Base-by-base conservation (phyloP, 148 eudicot genomes). In the Vaccinium macrocarpon region DNA sequence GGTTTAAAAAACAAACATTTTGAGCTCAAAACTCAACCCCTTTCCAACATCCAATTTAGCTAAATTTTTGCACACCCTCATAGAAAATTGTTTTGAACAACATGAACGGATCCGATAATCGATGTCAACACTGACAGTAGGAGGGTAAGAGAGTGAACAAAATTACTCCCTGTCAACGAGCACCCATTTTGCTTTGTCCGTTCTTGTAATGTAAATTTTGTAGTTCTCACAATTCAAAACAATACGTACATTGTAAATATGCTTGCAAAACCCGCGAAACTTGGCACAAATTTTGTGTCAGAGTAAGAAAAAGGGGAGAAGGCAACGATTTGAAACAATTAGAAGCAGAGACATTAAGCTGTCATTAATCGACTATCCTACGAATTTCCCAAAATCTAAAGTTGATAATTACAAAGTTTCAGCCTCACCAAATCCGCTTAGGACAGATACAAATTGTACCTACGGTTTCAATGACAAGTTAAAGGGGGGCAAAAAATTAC, bases 361-460 rank as follows among this genome's bases (percentile, higher is more conserved):
- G 51, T 35, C 14, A 80, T 35, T 56, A 57, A 78, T 27, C 29
- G 4, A n/a, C 25, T 61, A 77, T 46, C 32, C 71, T 50, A 32
- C 72, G 27, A 12, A 50, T 61, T 71, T 38, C 18, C 70, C 18
- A 75, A 21, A 74, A 81, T 15, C 42, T 23, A n/a, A 71, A 27
- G 42, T 76, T 81, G 81, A 61, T 59, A 81, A 51, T 85, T 82
- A 85, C 76, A 82, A 82, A 85, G 51, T 51, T 59, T 64, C 62
- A 52, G 32, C 52, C 55, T 57, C 73, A 82, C 57, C 59, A 23
- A 35, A 25, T 29, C 50, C 25, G 18, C 8, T 68, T 76, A 74
- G 82, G 77, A 76, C 25, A 62, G 46, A 46, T 86, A 85, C 87
- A 85, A 75, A 76, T 21, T 53, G 78, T 51, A 38, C 84, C 84